phyloP scores from a whole-genome alignment of 495 filamentous ascomycete species.

The Beverwykella pulmonaria region DNA sequence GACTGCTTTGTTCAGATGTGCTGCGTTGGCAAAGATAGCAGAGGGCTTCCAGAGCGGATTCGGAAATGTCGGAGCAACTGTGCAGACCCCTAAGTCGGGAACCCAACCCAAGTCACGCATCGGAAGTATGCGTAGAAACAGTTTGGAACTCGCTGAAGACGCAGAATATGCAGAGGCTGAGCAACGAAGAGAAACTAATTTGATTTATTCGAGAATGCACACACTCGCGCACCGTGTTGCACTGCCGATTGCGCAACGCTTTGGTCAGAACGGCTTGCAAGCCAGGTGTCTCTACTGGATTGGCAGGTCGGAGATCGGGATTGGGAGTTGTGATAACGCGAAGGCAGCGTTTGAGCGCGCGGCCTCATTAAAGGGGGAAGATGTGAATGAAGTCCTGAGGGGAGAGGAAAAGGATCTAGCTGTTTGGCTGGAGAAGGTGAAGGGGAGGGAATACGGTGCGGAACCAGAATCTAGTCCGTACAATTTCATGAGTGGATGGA shows the following conservation, averaged over 20 bases:
- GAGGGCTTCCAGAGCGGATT: background rate
- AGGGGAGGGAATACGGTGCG: too few species aligned
- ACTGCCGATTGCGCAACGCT: background rate
- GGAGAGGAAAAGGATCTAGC: background rate
- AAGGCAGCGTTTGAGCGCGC: background rate
- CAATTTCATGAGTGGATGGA: too few species aligned
- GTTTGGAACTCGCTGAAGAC: background rate
- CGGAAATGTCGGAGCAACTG: background rate
- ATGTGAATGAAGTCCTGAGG: background rate
- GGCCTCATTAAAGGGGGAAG: background rate
- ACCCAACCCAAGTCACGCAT: background rate
- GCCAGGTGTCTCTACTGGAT: conserved; percentile 5
- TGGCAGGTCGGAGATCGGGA: background rate
- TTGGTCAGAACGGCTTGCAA: background rate
- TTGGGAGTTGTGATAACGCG: background rate
- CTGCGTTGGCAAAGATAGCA: background rate
- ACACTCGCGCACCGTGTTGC: background rate
- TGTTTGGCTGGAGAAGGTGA: background rate
- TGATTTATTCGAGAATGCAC: background rate
- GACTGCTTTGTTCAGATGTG: background rate
- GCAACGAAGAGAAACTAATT: background rate
- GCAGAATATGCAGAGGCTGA: background rate
- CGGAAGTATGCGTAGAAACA: background rate
- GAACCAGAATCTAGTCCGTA: too few species aligned
- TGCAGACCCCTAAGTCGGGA: too few species aligned